Evolutionary conservation across 257 asterid species (phyloP).

Genomic region (Anisodus tanguticus): DNA sequence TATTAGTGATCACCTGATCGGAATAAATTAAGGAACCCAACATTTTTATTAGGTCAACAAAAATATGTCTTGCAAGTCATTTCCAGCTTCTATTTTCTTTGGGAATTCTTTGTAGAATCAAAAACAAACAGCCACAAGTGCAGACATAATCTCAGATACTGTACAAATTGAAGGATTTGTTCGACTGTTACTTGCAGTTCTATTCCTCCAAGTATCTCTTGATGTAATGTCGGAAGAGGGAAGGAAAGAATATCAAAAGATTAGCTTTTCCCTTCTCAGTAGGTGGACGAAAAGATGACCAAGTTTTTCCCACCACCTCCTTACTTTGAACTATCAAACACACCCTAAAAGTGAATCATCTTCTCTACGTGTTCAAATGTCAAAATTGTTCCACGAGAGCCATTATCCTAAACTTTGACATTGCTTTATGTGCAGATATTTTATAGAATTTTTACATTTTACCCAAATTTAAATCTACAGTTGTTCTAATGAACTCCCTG

Average conservation of each 20-base stretch:
- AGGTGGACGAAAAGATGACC: neutral
- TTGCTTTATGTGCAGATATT: neutral
- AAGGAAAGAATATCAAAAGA: neutral
- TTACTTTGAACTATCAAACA: neutral
- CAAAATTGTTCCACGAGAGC: neutral
- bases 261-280: neutral
- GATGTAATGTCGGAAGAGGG: neutral
- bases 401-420: neutral
- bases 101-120: neutral
- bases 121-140: neutral
- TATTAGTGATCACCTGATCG: neutral
- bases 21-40: constrained; percentile 21
- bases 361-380: constrained; percentile 5
- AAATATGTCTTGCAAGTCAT: constrained; percentile 21
- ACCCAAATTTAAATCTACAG: constrained; percentile 6
- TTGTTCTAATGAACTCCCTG: constrained; percentile 13
- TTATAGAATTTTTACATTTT: neutral
- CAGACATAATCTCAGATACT: neutral
- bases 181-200: neutral
- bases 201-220: neutral
- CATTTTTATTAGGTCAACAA: neutral
- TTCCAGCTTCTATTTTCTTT: constrained; percentile 15
- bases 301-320: constrained; percentile 19
- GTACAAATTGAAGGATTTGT: neutral
- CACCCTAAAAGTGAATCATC: constrained; percentile 4